Evolutionary conservation across 2,329 filamentous ascomycete species (phyloP).

Genomic region (Hypocreales sp.): DNA sequence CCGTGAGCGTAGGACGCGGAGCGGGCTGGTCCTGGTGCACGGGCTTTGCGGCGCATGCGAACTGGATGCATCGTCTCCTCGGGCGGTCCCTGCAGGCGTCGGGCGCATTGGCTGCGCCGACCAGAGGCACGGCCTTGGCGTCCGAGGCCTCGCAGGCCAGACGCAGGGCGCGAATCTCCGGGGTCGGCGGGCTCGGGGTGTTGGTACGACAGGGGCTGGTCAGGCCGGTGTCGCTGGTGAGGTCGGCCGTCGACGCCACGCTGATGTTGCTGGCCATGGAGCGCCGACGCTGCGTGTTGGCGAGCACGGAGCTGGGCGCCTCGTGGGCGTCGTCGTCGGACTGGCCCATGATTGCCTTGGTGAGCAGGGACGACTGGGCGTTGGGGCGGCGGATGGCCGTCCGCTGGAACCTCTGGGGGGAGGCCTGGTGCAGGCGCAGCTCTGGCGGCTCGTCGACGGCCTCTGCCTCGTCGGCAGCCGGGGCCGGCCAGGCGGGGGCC

Average conservation of each 20-base stretch:
- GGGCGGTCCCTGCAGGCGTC: slow-evolving; percentile 12
- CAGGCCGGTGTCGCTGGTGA: slow-evolving; percentile 87
- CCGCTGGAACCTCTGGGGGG: slow-evolving; percentile 26
- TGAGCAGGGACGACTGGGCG: slow-evolving; percentile 68
- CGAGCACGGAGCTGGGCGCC: slow-evolving; percentile 19
- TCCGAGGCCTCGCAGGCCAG: slow-evolving; percentile 17
- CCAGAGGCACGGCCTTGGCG: slow-evolving; percentile 10
- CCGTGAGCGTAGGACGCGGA: slow-evolving; percentile 15
- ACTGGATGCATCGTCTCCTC: slow-evolving; percentile 82
- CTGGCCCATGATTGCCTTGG: slow-evolving; percentile 60
- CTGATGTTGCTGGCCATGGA: slow-evolving; percentile 72
- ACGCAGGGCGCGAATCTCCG: slow-evolving; percentile 34
- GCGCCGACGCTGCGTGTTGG: slow-evolving; percentile 29
- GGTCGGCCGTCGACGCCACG: slow-evolving; percentile 68
- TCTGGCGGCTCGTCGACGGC: slow-evolving; percentile 89
- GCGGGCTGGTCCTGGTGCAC: slow-evolving; percentile 25
- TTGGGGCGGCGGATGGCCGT: slow-evolving; percentile 29
- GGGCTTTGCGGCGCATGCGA: slow-evolving; percentile 63
- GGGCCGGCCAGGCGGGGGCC: slow-evolving; percentile 17
- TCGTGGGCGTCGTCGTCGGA: slow-evolving; percentile 39
- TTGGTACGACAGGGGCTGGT: slow-evolving; percentile 80
- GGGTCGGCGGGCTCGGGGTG: slow-evolving; percentile 76
- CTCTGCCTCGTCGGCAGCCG: slow-evolving; percentile 44
- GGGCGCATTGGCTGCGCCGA: slow-evolving; percentile 24
- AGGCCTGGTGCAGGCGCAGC: slow-evolving; percentile 14